phyloP scores from a whole-genome alignment of 2,329 filamentous ascomycete species.

The Byssochlamys sp. region DNA sequence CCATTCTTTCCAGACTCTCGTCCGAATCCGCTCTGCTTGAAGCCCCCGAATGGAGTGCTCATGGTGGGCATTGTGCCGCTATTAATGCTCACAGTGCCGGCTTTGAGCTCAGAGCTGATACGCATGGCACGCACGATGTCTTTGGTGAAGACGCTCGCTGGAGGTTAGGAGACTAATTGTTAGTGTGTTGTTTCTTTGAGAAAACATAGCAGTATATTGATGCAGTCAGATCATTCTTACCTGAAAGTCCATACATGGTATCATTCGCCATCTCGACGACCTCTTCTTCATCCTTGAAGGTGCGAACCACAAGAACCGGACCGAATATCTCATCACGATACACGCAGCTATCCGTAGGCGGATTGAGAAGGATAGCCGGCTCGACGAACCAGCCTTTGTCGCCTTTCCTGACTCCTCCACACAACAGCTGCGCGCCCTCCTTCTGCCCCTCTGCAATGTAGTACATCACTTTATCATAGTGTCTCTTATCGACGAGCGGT shows the following conservation, averaged over 20 bases:
- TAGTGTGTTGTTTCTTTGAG: neutral
- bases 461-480: constrained; percentile 19
- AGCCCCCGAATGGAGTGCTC: neutral
- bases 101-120: constrained; percentile 56
- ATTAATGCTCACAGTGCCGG: constrained; percentile 36
- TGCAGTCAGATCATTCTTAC: neutral
- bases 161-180: neutral
- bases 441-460: constrained; percentile 15
- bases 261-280: constrained; percentile 6
- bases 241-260: constrained; percentile 4
- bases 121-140: constrained; percentile 59
- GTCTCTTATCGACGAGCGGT: constrained; percentile 10
- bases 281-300: constrained; percentile 10
- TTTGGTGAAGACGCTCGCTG: constrained; percentile 66
- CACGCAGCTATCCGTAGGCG: constrained; percentile 2
- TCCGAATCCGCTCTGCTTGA: neutral
- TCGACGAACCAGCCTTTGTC: constrained; percentile 10
- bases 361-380: constrained; percentile 18
- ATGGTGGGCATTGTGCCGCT: neutral
- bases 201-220: neutral
- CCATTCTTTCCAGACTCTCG: neutral
- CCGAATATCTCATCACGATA: constrained; percentile 19
- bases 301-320: constrained; percentile 12
- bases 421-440: constrained; percentile 5
- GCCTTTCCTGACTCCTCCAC: constrained; percentile 5